These are phyloP conservation scores for Colletotrichum gigasporum DNA, from an alignment of 2,329 filamentous ascomycete genomes.

Conservation along the genomic window DNA sequence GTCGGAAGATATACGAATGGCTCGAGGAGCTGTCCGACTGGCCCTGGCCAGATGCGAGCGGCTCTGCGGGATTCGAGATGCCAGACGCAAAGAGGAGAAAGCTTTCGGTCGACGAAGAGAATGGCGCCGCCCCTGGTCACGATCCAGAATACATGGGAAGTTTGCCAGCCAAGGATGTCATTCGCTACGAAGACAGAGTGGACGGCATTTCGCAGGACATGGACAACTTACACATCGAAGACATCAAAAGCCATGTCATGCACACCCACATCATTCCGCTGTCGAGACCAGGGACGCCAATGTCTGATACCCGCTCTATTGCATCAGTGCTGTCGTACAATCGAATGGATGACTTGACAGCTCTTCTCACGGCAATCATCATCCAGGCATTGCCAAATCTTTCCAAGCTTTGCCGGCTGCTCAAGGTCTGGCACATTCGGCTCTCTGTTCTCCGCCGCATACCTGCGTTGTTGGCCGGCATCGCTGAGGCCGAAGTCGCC, in stretches of 20 bases:
- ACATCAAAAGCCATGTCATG: conserved; percentile 88
- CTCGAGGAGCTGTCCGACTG: conserved; percentile 73
- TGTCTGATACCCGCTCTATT: conserved; percentile 51
- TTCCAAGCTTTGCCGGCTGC: conserved; percentile 75
- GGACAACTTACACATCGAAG: conserved; percentile 79
- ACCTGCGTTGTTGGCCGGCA: conserved; percentile 71
- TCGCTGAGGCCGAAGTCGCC: conserved; percentile 73
- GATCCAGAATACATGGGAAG: conserved; percentile 71
- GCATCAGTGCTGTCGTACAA: conserved; percentile 64
- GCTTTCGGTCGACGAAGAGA: conserved; percentile 40
- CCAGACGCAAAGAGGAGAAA: conserved; percentile 53
- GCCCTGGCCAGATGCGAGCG: conserved; percentile 62
- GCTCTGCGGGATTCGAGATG: conserved; percentile 64
- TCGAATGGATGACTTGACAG: conserved; percentile 87
- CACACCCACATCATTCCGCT: conserved; percentile 77
- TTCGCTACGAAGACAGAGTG: conserved; percentile 75
- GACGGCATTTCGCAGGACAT: conserved; percentile 77
- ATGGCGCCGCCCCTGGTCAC: conserved; percentile 40
- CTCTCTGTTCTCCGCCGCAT: conserved; percentile 79
- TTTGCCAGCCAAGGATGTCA: conserved; percentile 70
- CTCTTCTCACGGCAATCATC: conserved; percentile 89
- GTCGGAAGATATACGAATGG: conserved; percentile 76
- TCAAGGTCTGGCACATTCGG: conserved; percentile 82
- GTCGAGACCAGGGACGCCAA: conserved; percentile 61
- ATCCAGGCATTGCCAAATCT: conserved; percentile 88